phyloP scores from a whole-genome alignment of 441 rosid genomes.

The Gossypium lobatum region DNA sequence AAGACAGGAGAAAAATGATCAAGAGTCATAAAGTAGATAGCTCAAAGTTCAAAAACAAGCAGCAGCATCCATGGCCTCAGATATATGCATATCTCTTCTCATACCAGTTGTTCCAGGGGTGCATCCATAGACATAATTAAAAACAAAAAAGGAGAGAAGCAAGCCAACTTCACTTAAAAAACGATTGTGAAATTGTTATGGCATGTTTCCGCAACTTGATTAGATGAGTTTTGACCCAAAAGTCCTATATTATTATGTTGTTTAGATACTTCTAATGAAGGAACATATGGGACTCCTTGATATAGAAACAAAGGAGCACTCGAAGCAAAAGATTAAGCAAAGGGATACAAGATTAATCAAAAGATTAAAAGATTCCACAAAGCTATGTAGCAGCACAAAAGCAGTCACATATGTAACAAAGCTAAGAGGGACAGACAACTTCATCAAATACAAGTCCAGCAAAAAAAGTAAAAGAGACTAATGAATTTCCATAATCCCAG shows the following conservation, averaged over 20 bases:
- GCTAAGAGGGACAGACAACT: not conserved
- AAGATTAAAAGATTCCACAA: not conserved
- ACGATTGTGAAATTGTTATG: not conserved
- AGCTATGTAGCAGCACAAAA: not conserved
- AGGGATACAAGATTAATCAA: not conserved
- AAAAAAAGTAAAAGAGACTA: not conserved
- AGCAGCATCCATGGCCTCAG: not conserved
- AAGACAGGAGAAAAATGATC: not conserved
- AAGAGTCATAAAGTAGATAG: not conserved
- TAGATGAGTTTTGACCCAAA: not conserved
- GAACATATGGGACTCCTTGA: not conserved
- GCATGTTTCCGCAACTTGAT: not conserved
- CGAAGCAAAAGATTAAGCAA: constrained; percentile 1
- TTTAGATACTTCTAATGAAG: not conserved
- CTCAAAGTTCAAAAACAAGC: not conserved
- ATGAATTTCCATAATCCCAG: not conserved
- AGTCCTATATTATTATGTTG: not conserved
- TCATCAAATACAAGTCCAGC: not conserved
- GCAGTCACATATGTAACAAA: not conserved
- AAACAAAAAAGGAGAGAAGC: not conserved
- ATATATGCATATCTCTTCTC: not conserved
- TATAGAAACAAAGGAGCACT: not conserved
- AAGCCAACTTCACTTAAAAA: not conserved
- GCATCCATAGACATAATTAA: not conserved
- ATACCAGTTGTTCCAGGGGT: not conserved